Base-by-base conservation (phyloP, 108 stramenopile genomes). In the Skeletonema marinoi region DNA sequence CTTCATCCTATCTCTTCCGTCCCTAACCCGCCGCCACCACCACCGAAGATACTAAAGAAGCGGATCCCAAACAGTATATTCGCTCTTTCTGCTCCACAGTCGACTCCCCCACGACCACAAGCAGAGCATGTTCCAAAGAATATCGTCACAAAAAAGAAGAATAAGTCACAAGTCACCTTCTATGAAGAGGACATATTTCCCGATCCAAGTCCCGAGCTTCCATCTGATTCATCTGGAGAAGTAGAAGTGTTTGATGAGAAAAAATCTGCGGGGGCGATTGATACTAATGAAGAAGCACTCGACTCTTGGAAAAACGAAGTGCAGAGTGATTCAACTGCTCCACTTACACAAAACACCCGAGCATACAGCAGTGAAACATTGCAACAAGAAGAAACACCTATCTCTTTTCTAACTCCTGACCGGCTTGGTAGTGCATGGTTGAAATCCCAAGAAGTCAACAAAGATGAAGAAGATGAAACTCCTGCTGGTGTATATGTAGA, bases 331-430 rank as follows among this genome's bases (percentile, higher is more conserved):
- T 58, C 69, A 36, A 36, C 4, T 36, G 35, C 35, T 6, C 35
- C 35, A 1, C 35, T 5, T 0, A 36, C 35, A 1, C 35, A 36
- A 36, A 36, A 36, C 6, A 36, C 6, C 35, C 35, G 6, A 6
- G 6, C 4, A 6, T 36, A 0, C 35, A 36, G 35, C 35, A 42
- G 36, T 9, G 65, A 41, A 31, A 73, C 75, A 44, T 86, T 88
- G 60, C 89, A 90, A 56, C 79, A 90, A 41, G 88, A 78, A 69
- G 87, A 88, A 6, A 74, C 88, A 80, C 30, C 81, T 93, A 63
- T 82, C 29, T 69, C 85, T 11, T 59, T 93, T 16, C 42, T 90
- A 58, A 78, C 78, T 13, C 70, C 86, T 8, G 61, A 73, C 33
- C 67, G 74, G 6, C 70, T 75, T 68, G 58, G 32, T 46, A 17